These are phyloP conservation scores for Poa pratensis DNA, from an alignment of 176 grass and related monocot genomes.

Conservation along the genomic window DNA sequence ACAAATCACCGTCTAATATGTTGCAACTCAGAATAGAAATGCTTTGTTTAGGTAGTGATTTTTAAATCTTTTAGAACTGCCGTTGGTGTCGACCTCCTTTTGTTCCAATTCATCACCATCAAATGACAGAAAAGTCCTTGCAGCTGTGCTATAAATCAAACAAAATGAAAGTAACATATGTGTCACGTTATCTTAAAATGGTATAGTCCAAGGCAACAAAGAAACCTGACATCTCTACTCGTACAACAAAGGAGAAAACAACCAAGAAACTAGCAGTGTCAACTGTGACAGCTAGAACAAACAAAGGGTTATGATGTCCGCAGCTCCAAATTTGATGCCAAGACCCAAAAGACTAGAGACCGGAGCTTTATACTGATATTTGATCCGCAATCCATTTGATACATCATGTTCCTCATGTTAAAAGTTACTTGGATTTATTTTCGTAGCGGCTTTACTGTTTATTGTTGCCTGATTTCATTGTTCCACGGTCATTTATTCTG, in stretches of 20 bases:
- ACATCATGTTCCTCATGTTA: not conserved
- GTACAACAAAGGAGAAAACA: not conserved
- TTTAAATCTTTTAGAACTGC: conserved; percentile 33
- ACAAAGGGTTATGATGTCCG: not conserved
- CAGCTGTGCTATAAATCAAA: conserved; percentile 62
- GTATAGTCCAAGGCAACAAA: not conserved
- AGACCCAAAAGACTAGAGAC: not conserved
- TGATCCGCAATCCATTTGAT: not conserved
- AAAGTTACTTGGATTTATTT: not conserved
- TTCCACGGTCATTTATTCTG: not conserved
- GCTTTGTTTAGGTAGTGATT: conserved; percentile 62
- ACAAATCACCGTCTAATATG: conserved; percentile 64
- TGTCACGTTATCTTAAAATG: conserved; percentile 19
- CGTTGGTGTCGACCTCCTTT: conserved; percentile 35
- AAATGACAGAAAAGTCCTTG: conserved; percentile 50
- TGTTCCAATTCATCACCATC: conserved; percentile 35
- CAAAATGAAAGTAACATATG: conserved; percentile 35
- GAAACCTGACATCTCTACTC: not conserved
- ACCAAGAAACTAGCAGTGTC: not conserved
- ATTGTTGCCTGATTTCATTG: not conserved
- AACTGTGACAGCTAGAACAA: conserved; percentile 4
- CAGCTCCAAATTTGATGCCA: conserved; percentile 12
- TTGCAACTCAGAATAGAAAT: conserved; percentile 61
- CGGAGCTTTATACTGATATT: not conserved
- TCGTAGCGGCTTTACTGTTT: not conserved